phyloP scores from a whole-genome alignment of 106 monocot species.

The Dendrobium catenatum region DNA sequence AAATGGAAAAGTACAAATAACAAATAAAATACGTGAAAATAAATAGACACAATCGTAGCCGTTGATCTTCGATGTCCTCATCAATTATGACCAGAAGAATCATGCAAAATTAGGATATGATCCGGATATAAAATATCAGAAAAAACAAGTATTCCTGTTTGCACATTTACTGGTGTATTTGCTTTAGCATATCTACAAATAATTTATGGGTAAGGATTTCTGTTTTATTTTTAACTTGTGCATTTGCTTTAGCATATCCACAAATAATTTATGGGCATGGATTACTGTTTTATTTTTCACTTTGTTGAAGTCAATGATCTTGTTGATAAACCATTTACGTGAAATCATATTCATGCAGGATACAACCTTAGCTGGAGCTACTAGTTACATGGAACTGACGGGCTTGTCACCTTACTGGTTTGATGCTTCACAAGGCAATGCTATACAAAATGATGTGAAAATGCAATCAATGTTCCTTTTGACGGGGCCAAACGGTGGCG shows the following conservation, averaged over 20 bases:
- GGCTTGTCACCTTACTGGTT: slow-evolving; percentile 89
- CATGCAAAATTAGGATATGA: background rate
- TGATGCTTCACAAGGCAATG: slow-evolving; percentile 65
- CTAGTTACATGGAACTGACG: slow-evolving; percentile 37
- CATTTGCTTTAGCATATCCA: too few species aligned
- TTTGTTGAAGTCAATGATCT: background rate
- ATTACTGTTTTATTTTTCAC: background rate
- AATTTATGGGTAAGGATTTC: background rate
- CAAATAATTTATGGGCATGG: background rate
- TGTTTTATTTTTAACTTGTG: too few species aligned
- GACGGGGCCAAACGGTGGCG: slow-evolving; percentile 99
- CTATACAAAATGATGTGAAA: slow-evolving; percentile 56
- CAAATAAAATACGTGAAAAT: too few species aligned
- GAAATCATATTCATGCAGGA: slow-evolving; percentile 35
- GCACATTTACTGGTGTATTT: background rate
- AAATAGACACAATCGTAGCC: too few species aligned
- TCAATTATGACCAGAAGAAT: too few species aligned
- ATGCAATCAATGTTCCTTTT: slow-evolving; percentile 83
- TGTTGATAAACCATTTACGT: background rate
- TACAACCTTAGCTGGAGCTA: slow-evolving; percentile 8
- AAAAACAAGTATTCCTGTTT: background rate
- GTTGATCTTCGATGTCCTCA: too few species aligned
- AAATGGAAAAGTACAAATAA: too few species aligned
- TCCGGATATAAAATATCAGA: background rate
- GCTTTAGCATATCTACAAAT: background rate